Evolutionary conservation across 2,329 filamentous ascomycete genomes (phyloP).

Genomic region (Cladophialophora immunda): DNA sequence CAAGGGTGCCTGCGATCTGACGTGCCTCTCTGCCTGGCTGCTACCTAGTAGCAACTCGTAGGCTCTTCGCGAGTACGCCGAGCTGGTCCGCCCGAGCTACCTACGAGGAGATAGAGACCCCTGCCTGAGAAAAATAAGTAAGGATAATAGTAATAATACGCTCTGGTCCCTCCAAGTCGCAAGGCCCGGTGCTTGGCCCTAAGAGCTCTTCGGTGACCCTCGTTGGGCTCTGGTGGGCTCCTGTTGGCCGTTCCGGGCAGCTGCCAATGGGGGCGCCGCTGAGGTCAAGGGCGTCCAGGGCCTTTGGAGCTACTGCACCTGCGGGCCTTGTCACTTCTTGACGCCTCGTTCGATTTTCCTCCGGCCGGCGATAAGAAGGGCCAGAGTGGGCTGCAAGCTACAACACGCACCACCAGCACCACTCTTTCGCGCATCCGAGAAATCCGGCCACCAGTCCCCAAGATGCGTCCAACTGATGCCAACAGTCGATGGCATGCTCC

Average conservation of each 20-base stretch:
- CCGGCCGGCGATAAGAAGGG: constrained; percentile 19
- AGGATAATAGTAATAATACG: background rate
- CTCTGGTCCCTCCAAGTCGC: background rate
- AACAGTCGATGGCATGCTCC: constrained; percentile 11
- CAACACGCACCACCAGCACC: constrained; percentile 2
- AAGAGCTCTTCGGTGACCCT: background rate
- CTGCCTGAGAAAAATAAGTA: background rate
- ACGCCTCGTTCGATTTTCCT: background rate
- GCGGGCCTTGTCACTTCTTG: constrained; percentile 25
- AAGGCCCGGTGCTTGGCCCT: background rate
- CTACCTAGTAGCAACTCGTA: too few relatives aligned
- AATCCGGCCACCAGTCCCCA: constrained; percentile 30
- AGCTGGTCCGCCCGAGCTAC: too few relatives aligned
- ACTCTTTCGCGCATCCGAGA: constrained; percentile 36
- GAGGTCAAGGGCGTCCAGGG: constrained; percentile 8
- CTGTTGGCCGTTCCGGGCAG: background rate
- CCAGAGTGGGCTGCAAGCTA: background rate
- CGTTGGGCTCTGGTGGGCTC: constrained; percentile 3
- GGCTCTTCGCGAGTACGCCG: too few relatives aligned
- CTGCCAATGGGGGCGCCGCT: constrained; percentile 12
- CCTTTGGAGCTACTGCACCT: constrained; percentile 14
- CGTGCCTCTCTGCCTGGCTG: background rate
- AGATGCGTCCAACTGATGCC: constrained; percentile 17
- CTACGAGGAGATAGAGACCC: too few relatives aligned
- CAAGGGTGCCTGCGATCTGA: background rate